Conservation (phyloP, 2,329 filamentous ascomycete species). For the Ascochyta lentis region DNA sequence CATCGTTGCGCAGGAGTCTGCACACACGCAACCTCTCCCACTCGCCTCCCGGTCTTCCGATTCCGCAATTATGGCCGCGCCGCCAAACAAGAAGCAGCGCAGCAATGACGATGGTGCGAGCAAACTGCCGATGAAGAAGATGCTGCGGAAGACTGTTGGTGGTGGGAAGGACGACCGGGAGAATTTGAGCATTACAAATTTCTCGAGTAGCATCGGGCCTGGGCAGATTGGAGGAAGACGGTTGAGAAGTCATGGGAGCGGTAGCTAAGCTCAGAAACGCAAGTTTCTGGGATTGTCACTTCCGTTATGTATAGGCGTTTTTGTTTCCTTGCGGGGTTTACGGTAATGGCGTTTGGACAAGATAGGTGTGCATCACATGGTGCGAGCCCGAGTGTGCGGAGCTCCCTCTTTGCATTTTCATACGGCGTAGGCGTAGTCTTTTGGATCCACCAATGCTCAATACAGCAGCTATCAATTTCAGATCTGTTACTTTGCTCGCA, state of each 20-base stretch:
- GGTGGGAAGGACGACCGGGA: slow-evolving; percentile 49
- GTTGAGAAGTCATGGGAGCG: slow-evolving; percentile 49
- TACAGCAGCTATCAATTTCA: too few species aligned
- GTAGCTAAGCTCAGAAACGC: slow-evolving; percentile 1
- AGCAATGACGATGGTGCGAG: slow-evolving; percentile 38
- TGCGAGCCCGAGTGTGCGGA: not conserved
- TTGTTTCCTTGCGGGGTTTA: not conserved
- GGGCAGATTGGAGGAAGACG: slow-evolving; percentile 45
- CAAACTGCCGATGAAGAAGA: slow-evolving; percentile 55
- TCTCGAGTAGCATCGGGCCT: slow-evolving; percentile 50
- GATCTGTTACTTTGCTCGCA: too few species aligned
- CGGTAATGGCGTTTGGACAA: slow-evolving; percentile 1
- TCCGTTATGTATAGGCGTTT: slow-evolving; percentile 1
- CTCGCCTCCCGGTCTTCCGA: slow-evolving; percentile 43
- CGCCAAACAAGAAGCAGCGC: slow-evolving; percentile 56
- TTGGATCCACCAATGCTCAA: too few species aligned
- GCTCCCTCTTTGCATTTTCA: not conserved
- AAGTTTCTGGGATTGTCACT: not conserved
- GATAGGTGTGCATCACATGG: not conserved
- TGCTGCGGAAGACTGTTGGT: slow-evolving; percentile 52
- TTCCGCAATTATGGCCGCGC: slow-evolving; percentile 33
- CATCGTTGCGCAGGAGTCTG: slow-evolving; percentile 43
- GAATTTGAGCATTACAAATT: slow-evolving; percentile 50
- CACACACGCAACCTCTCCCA: slow-evolving; percentile 40
- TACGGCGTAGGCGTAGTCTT: not conserved